Conservation (phyloP, 176 grass and related monocot genomes). For the Urochloa ruziziensis region DNA sequence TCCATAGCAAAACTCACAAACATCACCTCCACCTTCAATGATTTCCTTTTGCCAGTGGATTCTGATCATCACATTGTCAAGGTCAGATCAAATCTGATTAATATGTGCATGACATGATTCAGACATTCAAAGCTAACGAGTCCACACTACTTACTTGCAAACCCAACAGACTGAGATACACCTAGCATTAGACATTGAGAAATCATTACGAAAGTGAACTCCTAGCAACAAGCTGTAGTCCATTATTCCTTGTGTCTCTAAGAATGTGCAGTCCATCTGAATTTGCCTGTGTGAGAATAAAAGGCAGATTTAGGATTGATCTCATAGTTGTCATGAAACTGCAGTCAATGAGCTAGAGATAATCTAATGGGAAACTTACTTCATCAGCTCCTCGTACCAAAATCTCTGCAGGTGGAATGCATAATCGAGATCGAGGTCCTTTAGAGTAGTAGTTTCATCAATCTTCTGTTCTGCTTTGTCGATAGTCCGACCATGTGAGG, state of each 20-base stretch:
- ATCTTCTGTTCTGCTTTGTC: constrained; percentile 55
- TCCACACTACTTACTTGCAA: constrained; percentile 52
- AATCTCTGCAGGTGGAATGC: constrained; percentile 57
- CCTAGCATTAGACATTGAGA: constrained; percentile 46
- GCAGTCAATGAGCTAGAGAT: background rate
- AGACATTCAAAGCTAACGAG: background rate
- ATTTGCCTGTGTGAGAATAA: constrained; percentile 55
- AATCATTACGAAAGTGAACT: constrained; percentile 64
- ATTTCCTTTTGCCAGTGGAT: constrained; percentile 60
- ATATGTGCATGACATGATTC: background rate
- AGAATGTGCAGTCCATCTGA: constrained; percentile 63
- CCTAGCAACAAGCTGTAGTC: constrained; percentile 75
- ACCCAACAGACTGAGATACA: constrained; percentile 35
- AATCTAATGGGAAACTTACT: constrained; percentile 43
- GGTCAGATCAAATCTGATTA: constrained; percentile 20
- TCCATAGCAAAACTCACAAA: constrained; percentile 50
- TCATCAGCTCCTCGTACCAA: constrained; percentile 58
- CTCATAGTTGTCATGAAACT: background rate
- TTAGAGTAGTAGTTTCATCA: constrained; percentile 63
- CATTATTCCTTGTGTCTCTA: constrained; percentile 76
- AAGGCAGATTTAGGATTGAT: background rate
- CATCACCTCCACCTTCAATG: constrained; percentile 50
- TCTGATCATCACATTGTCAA: constrained; percentile 26
- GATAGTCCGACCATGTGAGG: constrained; percentile 60
- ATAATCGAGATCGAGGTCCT: constrained; percentile 73